Conservation (phyloP, 495 filamentous ascomycete genomes). For the Beverwykella pulmonaria region DNA sequence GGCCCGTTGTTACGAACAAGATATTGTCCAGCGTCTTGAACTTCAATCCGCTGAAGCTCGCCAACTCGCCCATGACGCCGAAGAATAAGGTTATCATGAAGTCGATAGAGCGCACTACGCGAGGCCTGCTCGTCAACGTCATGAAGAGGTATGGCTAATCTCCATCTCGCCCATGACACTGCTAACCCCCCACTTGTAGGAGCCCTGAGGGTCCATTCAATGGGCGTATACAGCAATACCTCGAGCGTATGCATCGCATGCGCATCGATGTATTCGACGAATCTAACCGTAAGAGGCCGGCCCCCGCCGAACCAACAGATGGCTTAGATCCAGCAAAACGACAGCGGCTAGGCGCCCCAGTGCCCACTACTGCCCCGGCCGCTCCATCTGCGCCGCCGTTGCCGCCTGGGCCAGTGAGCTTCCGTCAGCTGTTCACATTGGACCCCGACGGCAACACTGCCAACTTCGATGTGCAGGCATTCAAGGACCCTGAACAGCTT, state of each 20-base stretch:
- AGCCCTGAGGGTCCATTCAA: slow-evolving; percentile 69
- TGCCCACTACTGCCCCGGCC: slow-evolving; percentile 48
- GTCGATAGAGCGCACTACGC: slow-evolving; percentile 91
- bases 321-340: slow-evolving; percentile 71
- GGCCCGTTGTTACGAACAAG: slow-evolving; percentile 77
- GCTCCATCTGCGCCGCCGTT: slow-evolving; percentile 61
- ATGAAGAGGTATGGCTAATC: slow-evolving; percentile 63
- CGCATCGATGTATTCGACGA: slow-evolving; percentile 77
- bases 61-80: slow-evolving; percentile 73
- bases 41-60: slow-evolving; percentile 85
- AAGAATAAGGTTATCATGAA: slow-evolving; percentile 78
- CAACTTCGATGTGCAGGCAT: slow-evolving; percentile 75
- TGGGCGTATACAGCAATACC: slow-evolving; percentile 75
- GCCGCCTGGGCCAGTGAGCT: slow-evolving; percentile 71
- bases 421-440: slow-evolving; percentile 80
- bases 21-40: slow-evolving; percentile 82
- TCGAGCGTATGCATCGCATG: slow-evolving; percentile 74
- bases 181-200: slow-evolving; percentile 48
- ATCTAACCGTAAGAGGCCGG: slow-evolving; percentile 71
- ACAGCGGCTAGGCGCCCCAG: slow-evolving; percentile 63
- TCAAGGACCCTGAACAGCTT: slow-evolving; percentile 69
- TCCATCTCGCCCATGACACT: not conserved
- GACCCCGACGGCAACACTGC: slow-evolving; percentile 72
- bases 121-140: slow-evolving; percentile 78
- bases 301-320: slow-evolving; percentile 66